These are phyloP conservation scores for Chondrostereum purpureum DNA, from an alignment of 1,284 basidiomycete species.

Conservation along the genomic window DNA sequence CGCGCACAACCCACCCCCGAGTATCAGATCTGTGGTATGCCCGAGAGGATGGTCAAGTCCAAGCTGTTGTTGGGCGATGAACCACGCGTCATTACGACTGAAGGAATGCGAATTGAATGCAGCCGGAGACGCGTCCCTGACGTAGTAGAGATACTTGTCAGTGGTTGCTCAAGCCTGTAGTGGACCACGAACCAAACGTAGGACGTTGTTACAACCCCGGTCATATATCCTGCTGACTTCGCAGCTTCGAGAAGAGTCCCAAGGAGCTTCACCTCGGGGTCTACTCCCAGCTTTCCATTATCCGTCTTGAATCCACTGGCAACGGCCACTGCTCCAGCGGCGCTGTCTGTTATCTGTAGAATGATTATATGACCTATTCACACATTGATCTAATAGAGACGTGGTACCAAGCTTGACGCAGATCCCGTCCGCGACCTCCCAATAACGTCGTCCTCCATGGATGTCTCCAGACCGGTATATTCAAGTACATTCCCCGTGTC, in stretches of 20 bases:
- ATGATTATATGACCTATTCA: not conserved
- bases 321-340: not conserved
- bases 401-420: not conserved
- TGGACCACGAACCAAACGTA: conserved; percentile 1
- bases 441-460: not conserved
- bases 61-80: conserved; percentile 1
- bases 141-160: not conserved
- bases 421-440: not conserved
- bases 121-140: conserved; percentile 1
- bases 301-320: not conserved
- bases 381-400: not conserved
- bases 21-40: not conserved
- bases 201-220: not conserved
- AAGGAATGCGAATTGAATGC: not conserved
- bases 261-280: not conserved
- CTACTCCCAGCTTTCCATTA: not conserved
- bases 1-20: not conserved
- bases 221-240: not conserved
- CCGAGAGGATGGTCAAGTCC: conserved; percentile 2
- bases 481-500: not conserved
- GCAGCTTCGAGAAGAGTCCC: not conserved
- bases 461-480: not conserved
- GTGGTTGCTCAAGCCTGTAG: not conserved
- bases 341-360: conserved; percentile 1
- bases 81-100: conserved; percentile 1